These are phyloP conservation scores for Rhodomyrtus tomentosa DNA, from an alignment of 345 rosid genomes.

Conservation along the genomic window DNA sequence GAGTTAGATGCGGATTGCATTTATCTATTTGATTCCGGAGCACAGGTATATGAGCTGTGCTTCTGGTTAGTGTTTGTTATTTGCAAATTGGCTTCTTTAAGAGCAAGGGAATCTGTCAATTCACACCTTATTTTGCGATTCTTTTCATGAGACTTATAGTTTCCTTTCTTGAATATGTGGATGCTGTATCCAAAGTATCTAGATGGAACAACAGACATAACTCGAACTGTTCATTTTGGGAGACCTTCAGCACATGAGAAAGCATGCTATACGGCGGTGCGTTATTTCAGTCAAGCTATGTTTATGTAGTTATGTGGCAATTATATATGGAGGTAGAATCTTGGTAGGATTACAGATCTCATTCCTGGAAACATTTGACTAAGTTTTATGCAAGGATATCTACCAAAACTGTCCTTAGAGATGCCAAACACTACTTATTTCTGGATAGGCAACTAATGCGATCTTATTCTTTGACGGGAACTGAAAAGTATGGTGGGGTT, in stretches of 20 bases:
- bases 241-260: constrained; percentile 86
- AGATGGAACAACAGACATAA: constrained; percentile 96
- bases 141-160: neutral
- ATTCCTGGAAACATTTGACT: neutral
- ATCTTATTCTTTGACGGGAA: neutral
- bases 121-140: neutral
- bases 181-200: constrained; percentile 49
- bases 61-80: neutral
- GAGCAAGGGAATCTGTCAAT: neutral
- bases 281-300: constrained; percentile 2
- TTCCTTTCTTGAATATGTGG: constrained; percentile 1
- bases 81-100: neutral
- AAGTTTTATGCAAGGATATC: neutral
- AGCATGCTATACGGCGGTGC: constrained; percentile 78
- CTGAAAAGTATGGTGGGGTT: neutral
- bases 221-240: constrained; percentile 95
- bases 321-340: neutral
- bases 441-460: neutral
- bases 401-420: neutral
- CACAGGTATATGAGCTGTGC: constrained; percentile 49
- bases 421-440: neutral
- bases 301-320: neutral
- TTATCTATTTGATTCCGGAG: constrained; percentile 94
- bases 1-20: constrained; percentile 76
- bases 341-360: neutral